Base-by-base conservation (phyloP, 2,329 filamentous ascomycete genomes). In the Pleoardoris graminearum region DNA sequence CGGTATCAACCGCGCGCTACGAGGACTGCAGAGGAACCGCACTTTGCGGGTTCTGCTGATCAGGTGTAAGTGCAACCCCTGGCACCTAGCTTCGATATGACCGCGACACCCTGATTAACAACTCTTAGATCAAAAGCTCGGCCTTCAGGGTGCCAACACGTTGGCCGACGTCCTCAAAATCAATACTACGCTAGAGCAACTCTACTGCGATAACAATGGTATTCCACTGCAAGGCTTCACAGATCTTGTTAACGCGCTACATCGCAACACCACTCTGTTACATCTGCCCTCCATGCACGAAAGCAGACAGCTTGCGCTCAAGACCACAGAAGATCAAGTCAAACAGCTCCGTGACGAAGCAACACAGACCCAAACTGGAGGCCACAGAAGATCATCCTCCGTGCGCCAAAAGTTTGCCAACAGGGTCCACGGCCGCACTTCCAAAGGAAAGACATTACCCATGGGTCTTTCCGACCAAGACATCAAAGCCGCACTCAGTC, bases 171-270 rank as follows among this genome's bases (percentile, higher is more conserved):
- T 90, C 14, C 74, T 90, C 30, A 84, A 86, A 62, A 79, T 79
- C 55, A 90, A 90, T 62, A 77, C 71, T 2, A 82, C 81, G 1
- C 73, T 90, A 4, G 78, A 80, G 22, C 84, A 89, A 65, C 77
- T 90, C 5, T 80, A 88, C 61, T 90, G 87, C 68, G 86, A 87
- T 56, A 85, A 87, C 68, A 90, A 90, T 63, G 84, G 85, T 49
- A 87, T 89, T 50, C 85, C 85, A 39, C 76, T 89, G n/a, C 84
- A 86, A 58, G 86, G 85, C 1, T 86, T 88, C 58, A 88, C 85
- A 0, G 84, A 86, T 46, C 74, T 89, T 6, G 84, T 90, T 44
- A 87, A 89, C 62, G 81, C 85, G 16, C 72, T 90, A n/a, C 80
- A 86, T 53, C 81, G 80, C 36, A 90, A 90, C 62, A 81, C 79